phyloP scores from a whole-genome alignment of 176 grass and related monocot genomes.

The Aegilops bicornis region DNA sequence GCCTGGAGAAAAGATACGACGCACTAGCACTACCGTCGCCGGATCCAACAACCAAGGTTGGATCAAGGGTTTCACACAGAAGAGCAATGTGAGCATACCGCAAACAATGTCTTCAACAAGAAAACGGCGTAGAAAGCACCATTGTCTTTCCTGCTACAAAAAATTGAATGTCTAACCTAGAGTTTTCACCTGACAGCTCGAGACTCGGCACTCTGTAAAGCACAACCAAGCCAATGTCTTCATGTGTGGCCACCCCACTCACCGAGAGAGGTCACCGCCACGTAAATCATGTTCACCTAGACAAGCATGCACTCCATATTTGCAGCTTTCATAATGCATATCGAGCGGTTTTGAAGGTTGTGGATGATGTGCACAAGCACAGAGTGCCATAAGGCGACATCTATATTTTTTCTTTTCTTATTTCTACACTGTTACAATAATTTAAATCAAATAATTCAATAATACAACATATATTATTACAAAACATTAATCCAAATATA shows the following conservation, averaged over 20 bases:
- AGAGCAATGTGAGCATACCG: neutral
- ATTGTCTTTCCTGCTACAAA: neutral
- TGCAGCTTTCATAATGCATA: too few species aligned
- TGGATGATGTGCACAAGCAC: too few species aligned
- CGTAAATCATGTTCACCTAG: neutral
- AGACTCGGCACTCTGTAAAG: neutral
- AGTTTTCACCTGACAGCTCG: neutral
- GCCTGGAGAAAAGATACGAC: neutral
- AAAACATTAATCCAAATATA: too few species aligned
- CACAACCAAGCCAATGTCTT: neutral
- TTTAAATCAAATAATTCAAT: too few species aligned
- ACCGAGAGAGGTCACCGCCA: neutral
- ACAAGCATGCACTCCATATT: too few species aligned
- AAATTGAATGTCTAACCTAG: neutral
- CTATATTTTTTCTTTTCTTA: too few species aligned
- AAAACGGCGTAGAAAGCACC: neutral
- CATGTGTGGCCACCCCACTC: neutral
- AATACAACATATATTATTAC: too few species aligned
- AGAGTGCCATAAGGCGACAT: too few species aligned
- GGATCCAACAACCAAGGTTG: neutral
- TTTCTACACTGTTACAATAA: too few species aligned
- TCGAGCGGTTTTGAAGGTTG: too few species aligned
- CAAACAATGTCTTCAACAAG: neutral
- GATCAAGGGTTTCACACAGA: neutral
- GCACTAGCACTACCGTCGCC: accelerated